Conservation (phyloP, 352 stramenopile genomes). For the Pythium myriotylum region DNA sequence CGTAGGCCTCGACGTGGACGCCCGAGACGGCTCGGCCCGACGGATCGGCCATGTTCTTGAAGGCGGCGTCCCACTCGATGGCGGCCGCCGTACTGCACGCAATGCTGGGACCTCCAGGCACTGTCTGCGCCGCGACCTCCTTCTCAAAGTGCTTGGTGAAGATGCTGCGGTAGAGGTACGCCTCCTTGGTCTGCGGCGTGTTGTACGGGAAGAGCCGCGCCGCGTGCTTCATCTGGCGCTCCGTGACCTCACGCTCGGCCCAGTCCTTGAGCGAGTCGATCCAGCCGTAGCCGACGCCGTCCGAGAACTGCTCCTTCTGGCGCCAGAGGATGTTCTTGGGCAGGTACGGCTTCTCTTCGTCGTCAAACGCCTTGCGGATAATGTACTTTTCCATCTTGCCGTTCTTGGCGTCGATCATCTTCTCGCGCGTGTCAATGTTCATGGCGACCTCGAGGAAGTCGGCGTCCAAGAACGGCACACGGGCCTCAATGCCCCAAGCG, state of each 20-base stretch:
- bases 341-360: slow-evolving; percentile 96
- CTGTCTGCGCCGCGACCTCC: slow-evolving; percentile 95
- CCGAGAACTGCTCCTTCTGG: slow-evolving; percentile 99
- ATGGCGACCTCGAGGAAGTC: slow-evolving; percentile 99
- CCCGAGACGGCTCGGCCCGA: slow-evolving; percentile 94
- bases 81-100: slow-evolving; percentile 97
- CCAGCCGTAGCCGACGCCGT: slow-evolving; percentile 99
- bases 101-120: slow-evolving; percentile 97
- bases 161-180: slow-evolving; percentile 95
- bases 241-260: slow-evolving; percentile 93
- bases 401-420: slow-evolving; percentile 95
- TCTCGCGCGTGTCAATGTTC: slow-evolving; percentile 97
- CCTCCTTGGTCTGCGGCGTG: slow-evolving; percentile 98
- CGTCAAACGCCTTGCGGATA: slow-evolving; percentile 98
- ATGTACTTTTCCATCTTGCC: slow-evolving; percentile 99
- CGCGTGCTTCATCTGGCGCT: slow-evolving; percentile 95
- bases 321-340: slow-evolving; percentile 98
- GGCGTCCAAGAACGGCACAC: slow-evolving; percentile 98
- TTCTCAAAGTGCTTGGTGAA: slow-evolving; percentile 99
- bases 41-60: slow-evolving; percentile 94
- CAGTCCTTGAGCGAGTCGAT: slow-evolving; percentile 97
- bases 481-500: slow-evolving; percentile 97
- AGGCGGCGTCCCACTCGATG: slow-evolving; percentile 97
- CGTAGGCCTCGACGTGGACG: slow-evolving; percentile 96
- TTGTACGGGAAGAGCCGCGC: slow-evolving; percentile 97